Evolutionary conservation across 257 asterid species (phyloP).

Genomic region (Plectranthus barbatus): DNA sequence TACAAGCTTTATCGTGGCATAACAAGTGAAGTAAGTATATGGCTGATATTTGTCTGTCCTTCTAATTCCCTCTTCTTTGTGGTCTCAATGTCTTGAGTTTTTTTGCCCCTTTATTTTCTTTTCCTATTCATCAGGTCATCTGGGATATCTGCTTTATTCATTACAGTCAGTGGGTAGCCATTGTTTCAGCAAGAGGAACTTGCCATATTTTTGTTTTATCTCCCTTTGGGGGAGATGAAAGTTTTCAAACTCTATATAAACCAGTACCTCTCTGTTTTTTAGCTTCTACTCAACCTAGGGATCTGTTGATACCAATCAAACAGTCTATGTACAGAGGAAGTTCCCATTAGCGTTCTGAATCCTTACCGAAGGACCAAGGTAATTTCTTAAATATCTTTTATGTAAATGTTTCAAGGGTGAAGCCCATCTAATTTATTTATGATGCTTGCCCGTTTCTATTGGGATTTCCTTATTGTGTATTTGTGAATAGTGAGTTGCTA

Average conservation of each 20-base stretch:
- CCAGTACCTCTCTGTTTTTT: constrained; percentile 24
- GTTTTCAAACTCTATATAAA: constrained; percentile 31
- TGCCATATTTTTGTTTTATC: constrained; percentile 54
- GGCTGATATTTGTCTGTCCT: neutral
- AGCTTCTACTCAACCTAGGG: constrained; percentile 36
- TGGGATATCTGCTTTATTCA: constrained; percentile 65
- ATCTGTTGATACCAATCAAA: no score
- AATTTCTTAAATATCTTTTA: no score
- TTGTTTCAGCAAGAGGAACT: constrained; percentile 62
- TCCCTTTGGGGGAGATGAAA: constrained; percentile 56
- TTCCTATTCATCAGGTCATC: constrained; percentile 38
- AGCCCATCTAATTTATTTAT: no score
- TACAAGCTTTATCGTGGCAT: constrained; percentile 69
- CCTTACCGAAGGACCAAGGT: no score
- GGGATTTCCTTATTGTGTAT: no score
- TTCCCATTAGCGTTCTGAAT: no score
- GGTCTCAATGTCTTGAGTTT: constrained; percentile 6
- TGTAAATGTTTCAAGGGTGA: no score
- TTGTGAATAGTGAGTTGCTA: no score
- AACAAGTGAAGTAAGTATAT: constrained; percentile 66
- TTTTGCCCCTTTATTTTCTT: neutral
- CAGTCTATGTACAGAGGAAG: no score
- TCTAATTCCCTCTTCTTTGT: constrained; percentile 5
- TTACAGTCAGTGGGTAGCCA: constrained; percentile 59
- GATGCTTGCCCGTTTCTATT: no score